Base-by-base conservation (phyloP, 257 asterid genomes). In the Solanum lycopersicoides region DNA sequence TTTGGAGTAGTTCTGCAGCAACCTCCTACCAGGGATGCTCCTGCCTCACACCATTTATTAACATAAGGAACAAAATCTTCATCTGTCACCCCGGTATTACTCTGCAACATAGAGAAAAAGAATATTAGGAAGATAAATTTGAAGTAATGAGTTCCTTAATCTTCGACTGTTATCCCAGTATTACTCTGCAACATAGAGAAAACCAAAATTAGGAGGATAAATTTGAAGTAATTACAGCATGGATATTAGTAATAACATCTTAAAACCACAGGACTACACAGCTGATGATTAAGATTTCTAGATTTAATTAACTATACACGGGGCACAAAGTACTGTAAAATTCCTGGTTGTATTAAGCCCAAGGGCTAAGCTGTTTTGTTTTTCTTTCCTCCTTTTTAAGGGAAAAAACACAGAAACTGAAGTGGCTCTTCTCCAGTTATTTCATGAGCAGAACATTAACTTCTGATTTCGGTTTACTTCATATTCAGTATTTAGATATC, bases 1-100 rank as follows among this genome's bases (percentile, higher is more conserved):
- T 90, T 87, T 3, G 99, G 98, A 60, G 99, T 96, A 44, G 99
- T 96, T 88, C 99, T 89, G 89, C 98, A 96, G 90, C 99, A 96
- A 83, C 99, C 99, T 85, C 99, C 99, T 0, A 96, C 94, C 9
- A 96, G 98, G 53, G 98, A 91, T 14, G 98, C 98, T 80, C 99
- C 99, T 28, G 84, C 97, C 90, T 94, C 97, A 63, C 98, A 92
- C 99, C 99, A 96, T 69, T 90, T 94, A 91, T 91, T 90, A 72
- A 93, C 92, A 28, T 93, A 94, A 2, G 98, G 95, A 53, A 95
- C 96, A 68, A 96, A 96, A 87, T 90, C 98, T 87, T 90, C 90
- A 90, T 94, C 98, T 1, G 95, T 89, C 86, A 95, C 93, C 84
- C 98, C 98, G 1, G 97, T 95, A 63, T 94, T 91, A 90, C 94